These are phyloP conservation scores for Hypoxylon crocopeplum DNA, from an alignment of 495 filamentous ascomycete genomes.

Conservation along the genomic window DNA sequence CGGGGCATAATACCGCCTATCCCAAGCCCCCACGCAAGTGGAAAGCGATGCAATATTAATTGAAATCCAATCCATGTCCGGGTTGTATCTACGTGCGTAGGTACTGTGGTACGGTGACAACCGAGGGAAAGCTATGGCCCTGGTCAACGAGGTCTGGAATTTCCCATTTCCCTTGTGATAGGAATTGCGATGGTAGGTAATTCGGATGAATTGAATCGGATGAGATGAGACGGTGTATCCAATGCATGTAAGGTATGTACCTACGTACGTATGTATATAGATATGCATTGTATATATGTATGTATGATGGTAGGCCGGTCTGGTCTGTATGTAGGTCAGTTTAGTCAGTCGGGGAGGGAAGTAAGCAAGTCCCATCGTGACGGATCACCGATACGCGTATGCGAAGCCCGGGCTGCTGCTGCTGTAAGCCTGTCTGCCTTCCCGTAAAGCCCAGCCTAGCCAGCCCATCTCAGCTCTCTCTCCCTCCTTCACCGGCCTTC, in stretches of 20 bases:
- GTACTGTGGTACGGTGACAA: not conserved
- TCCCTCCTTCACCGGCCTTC: conserved; percentile 11
- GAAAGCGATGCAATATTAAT: conserved; percentile 20
- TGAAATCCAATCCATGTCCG: conserved; percentile 15
- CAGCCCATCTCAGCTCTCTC: too few relatives aligned
- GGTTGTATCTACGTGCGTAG: conserved; percentile 6
- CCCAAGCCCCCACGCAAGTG: conserved; percentile 23
- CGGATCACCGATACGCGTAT: conserved; percentile 22
- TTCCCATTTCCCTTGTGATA: not conserved
- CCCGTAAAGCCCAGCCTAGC: too few relatives aligned
- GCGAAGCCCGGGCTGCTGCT: too few relatives aligned
- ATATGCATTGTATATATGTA: not conserved
- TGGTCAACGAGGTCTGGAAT: conserved; percentile 18
- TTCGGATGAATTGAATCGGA: conserved; percentile 1
- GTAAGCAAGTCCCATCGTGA: conserved; percentile 4
- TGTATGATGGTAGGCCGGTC: not conserved
- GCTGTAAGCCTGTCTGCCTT: too few relatives aligned
- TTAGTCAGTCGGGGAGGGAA: too few relatives aligned
- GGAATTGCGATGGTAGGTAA: not conserved
- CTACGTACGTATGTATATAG: too few relatives aligned
- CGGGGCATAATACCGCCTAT: conserved; percentile 14
- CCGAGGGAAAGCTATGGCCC: conserved; percentile 22
- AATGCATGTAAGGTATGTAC: too few relatives aligned
- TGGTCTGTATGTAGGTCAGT: not conserved
- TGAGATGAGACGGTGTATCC: conserved; percentile 8